Evolutionary conservation across 768 basidiomycete genomes (phyloP), one percentile per base, ranked within the genome.

Genomic region (Suillus spraguei): DNA sequence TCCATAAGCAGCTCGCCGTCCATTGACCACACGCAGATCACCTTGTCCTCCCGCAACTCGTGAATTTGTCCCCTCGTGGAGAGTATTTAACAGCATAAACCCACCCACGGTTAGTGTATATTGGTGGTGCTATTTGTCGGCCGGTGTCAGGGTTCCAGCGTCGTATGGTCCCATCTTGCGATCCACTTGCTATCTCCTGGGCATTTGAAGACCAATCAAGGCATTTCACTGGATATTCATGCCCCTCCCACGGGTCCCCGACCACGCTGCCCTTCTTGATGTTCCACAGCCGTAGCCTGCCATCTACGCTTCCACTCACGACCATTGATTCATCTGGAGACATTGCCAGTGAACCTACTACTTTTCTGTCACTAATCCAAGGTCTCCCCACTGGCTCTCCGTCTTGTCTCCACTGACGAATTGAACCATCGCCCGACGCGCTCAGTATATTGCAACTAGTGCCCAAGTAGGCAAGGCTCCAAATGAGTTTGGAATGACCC

Each of bases 121-220:
- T 44, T 0, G 42, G 42, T 5, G 42, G 42, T 44, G 42, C 10
- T n/a, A 44, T 44, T 20, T n/a, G 42, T 44, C 20, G 42, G 4
- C 42, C 42, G n/a, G 42, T 44, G 11, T 10, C 42, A 9, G 42
- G 42, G 42, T 44, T 44, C 42, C 42, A 44, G 8, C 20, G 42
- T 44, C 20, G 9, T 10, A 44, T 44, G 10, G 20, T 44, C 9
- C 47, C 65, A 32, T 70, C 62, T 2, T 52, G 5, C 20, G 68
- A 39, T 5, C 59, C 65, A 14, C 60, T 63, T 10, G 62, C 70
- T 0, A 71, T 50, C 14, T 58, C 44, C 22, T 59, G 63, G 17
- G 64, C 60, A 49, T 67, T 61, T 2, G 42, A 59, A n/a, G 70
- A 69, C 35, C 68, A 66, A 28, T 56, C 65, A 9, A 67, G 39